Conservation (phyloP, 148 eudicot genomes). For the Chenopodium formosanum region DNA sequence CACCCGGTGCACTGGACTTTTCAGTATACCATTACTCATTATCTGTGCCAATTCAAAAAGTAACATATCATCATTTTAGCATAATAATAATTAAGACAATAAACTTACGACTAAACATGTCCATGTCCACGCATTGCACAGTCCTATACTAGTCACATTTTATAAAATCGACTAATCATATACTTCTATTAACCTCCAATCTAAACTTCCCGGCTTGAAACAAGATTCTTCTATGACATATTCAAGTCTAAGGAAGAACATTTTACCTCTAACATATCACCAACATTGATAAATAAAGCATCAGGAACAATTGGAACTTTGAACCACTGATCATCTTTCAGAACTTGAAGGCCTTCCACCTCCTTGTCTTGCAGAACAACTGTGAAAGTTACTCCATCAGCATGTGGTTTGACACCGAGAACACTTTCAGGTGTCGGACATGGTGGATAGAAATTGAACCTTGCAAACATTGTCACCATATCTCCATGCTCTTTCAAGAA, state of each 20-base stretch:
- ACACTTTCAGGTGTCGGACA: constrained; percentile 42
- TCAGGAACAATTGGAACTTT: constrained; percentile 35
- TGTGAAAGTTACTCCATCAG: constrained; percentile 38
- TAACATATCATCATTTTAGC: background rate
- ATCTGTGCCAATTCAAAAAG: constrained; percentile 25
- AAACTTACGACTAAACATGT: too few relatives aligned
- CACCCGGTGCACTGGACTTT: constrained; percentile 54
- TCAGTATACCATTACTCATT: constrained; percentile 50
- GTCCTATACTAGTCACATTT: too few relatives aligned
- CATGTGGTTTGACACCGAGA: constrained; percentile 41
- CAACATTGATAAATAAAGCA: constrained; percentile 45
- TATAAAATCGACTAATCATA: too few relatives aligned
- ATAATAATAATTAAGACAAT: too few relatives aligned
- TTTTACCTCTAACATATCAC: constrained; percentile 55
- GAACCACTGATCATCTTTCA: constrained; percentile 45
- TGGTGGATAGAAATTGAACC: constrained; percentile 48
- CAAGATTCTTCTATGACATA: background rate
- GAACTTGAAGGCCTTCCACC: constrained; percentile 50
- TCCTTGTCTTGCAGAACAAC: constrained; percentile 43
- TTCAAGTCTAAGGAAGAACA: background rate
- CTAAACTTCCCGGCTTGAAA: background rate
- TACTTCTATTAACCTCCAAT: background rate
- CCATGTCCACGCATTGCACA: too few relatives aligned
- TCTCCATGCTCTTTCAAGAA: constrained; percentile 41
- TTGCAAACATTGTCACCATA: constrained; percentile 13